Evolutionary conservation across 192 early-diverging fungal species (phyloP).

Genomic region (Radiomyces spectabilis): DNA sequence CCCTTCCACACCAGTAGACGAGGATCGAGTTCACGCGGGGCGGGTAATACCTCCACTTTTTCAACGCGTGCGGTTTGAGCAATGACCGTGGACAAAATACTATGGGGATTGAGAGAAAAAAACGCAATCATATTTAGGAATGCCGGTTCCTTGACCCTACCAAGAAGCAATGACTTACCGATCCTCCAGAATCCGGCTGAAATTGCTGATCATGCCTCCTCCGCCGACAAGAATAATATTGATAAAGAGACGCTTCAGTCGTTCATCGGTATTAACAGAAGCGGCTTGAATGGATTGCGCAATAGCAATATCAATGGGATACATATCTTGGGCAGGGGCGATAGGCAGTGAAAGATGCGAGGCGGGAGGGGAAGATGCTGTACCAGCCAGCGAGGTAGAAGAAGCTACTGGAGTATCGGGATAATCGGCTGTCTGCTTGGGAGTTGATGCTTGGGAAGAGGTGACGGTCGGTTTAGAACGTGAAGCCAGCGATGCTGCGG

Average conservation of each 20-base stretch:
- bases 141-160: background rate
- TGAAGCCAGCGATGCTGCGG: background rate
- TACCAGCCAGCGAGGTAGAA: background rate
- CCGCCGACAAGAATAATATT: constrained; percentile 84
- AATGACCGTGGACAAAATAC: constrained; percentile 24
- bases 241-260: constrained; percentile 63
- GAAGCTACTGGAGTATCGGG: background rate
- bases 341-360: constrained; percentile 26
- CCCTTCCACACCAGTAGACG: constrained; percentile 85
- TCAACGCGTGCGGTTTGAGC: constrained; percentile 35
- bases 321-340: constrained; percentile 25
- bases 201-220: constrained; percentile 63
- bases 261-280: constrained; percentile 53
- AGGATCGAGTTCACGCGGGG: constrained; percentile 80
- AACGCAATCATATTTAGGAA: background rate
- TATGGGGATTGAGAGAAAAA: background rate
- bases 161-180: constrained; percentile 24
- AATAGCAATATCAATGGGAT: constrained; percentile 61
- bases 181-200: constrained; percentile 56
- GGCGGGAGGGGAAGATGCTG: background rate
- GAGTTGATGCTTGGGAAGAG: background rate
- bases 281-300: constrained; percentile 58
- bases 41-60: constrained; percentile 60
- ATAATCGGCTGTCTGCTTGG: background rate
- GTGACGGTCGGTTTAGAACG: background rate